Conservation (phyloP, 2,329 filamentous ascomycete genomes). For the Fonsecaea pugnacius region DNA sequence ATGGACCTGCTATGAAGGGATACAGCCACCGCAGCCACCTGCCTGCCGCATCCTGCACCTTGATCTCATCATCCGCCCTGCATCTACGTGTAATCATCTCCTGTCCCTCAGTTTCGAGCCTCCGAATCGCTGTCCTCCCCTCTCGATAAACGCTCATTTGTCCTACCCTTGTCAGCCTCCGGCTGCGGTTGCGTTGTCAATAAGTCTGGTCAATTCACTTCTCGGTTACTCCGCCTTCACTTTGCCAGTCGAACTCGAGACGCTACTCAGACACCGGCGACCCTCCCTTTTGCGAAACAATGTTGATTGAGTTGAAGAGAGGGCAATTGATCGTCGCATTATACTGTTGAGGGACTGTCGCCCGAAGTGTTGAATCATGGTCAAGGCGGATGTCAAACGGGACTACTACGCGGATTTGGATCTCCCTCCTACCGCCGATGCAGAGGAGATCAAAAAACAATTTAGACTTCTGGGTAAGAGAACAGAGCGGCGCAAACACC, state of each 20-base stretch:
- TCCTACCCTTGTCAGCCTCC: conserved; percentile 11
- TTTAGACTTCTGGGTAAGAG: conserved; percentile 77
- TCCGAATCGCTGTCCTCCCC: conserved; percentile 1
- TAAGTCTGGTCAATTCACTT: conserved; percentile 1
- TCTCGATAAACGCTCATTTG: conserved; percentile 6
- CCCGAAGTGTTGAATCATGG: conserved; percentile 54
- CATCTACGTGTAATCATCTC: conserved; percentile 6
- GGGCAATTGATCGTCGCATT: conserved; percentile 27
- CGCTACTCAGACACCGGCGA: background rate
- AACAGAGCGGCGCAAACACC: conserved; percentile 15
- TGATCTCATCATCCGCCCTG: conserved; percentile 20
- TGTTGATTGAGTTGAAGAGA: conserved; percentile 32
- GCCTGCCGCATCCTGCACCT: conserved; percentile 14
- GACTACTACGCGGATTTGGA: conserved; percentile 89
- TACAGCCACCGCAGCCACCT: conserved; percentile 6
- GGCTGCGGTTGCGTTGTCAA: conserved; percentile 12
- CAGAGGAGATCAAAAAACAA: conserved; percentile 80
- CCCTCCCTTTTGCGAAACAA: conserved; percentile 19
- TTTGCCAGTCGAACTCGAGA: conserved; percentile 5
- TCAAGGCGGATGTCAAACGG: conserved; percentile 68
- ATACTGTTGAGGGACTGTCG: conserved; percentile 16
- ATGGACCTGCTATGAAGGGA: conserved; percentile 15
- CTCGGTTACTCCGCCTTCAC: conserved; percentile 1
- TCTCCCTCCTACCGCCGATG: conserved; percentile 67
- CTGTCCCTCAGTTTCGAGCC: background rate